phyloP scores from a whole-genome alignment of 495 filamentous ascomycete species.

The Penicillium simplicissimum region DNA sequence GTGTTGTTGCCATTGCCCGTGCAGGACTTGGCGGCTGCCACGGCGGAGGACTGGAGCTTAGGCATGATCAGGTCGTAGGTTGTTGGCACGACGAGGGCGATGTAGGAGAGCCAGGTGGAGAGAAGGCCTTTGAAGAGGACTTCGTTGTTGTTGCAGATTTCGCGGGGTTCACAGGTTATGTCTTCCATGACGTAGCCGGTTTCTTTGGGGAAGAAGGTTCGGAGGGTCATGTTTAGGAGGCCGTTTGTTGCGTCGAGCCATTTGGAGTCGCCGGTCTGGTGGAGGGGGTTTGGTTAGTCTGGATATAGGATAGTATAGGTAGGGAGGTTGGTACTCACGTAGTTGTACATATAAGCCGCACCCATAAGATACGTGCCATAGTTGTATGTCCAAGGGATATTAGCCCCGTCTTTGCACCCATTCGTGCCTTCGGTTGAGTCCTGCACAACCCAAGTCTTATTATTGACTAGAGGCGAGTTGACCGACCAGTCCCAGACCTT shows the following conservation, averaged over 20 bases:
- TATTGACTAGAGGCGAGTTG: constrained; percentile 49
- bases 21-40: constrained; percentile 69
- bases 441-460: constrained; percentile 50
- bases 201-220: constrained; percentile 51
- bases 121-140: constrained; percentile 81
- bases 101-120: constrained; percentile 71
- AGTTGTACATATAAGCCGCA: constrained; percentile 70
- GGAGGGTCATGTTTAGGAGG: constrained; percentile 48
- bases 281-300: constrained; percentile 15
- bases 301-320: background rate
- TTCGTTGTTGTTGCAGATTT: constrained; percentile 68
- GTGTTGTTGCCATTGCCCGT: constrained; percentile 58
- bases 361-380: constrained; percentile 68
- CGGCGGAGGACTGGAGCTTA: constrained; percentile 62
- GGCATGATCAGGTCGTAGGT: constrained; percentile 64
- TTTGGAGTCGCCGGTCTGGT: constrained; percentile 21
- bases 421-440: constrained; percentile 58
- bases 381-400: constrained; percentile 69
- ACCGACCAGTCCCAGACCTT: constrained; percentile 67
- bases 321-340: constrained; percentile 36
- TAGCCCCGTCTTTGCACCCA: constrained; percentile 54
- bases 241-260: constrained; percentile 59
- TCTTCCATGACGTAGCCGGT: constrained; percentile 56
- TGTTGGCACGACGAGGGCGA: constrained; percentile 63
- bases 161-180: constrained; percentile 62